Conservation (phyloP, 805 yeast species). For the Spathaspora sp. region DNA sequence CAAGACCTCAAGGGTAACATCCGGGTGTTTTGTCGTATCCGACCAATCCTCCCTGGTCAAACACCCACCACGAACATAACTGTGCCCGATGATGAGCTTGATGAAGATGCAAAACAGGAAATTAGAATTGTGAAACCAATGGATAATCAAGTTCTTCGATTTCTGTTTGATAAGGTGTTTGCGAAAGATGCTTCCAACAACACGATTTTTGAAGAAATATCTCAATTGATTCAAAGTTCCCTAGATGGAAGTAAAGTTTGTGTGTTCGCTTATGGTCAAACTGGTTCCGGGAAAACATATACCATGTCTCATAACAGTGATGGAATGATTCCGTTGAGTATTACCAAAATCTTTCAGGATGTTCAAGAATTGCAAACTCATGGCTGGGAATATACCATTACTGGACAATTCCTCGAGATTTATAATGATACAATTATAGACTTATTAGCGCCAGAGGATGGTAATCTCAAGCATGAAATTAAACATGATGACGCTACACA, state of each 20-base stretch:
- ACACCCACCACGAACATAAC: slow-evolving; percentile 11
- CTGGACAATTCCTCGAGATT: slow-evolving; percentile 82
- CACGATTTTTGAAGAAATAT: slow-evolving; percentile 76
- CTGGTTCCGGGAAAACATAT: slow-evolving; percentile 90
- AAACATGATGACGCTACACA: slow-evolving; percentile 56
- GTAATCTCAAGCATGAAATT: slow-evolving; percentile 56
- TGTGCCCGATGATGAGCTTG: slow-evolving; percentile 22
- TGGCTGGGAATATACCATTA: slow-evolving; percentile 61
- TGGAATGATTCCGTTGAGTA: slow-evolving; percentile 81
- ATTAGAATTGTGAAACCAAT: slow-evolving; percentile 21
- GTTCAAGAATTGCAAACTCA: slow-evolving; percentile 43
- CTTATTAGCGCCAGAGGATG: slow-evolving; percentile 37
- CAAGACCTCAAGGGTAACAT: slow-evolving; percentile 92
- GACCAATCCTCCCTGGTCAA: slow-evolving; percentile 44
- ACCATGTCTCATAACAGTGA: slow-evolving; percentile 74
- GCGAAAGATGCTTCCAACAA: slow-evolving; percentile 44
- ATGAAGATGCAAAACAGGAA: slow-evolving; percentile 34
- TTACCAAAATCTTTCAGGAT: slow-evolving; percentile 63
- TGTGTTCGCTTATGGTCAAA: slow-evolving; percentile 95
- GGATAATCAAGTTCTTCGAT: slow-evolving; percentile 23
- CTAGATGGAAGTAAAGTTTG: slow-evolving; percentile 90
- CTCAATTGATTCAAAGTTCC: slow-evolving; percentile 75
- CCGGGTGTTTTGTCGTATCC: slow-evolving; percentile 81
- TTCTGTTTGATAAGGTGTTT: slow-evolving; percentile 80
- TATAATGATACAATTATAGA: slow-evolving; percentile 83